Evolutionary conservation across 208 protist genomes (phyloP).

Genomic region (Naegleria fowleri): DNA sequence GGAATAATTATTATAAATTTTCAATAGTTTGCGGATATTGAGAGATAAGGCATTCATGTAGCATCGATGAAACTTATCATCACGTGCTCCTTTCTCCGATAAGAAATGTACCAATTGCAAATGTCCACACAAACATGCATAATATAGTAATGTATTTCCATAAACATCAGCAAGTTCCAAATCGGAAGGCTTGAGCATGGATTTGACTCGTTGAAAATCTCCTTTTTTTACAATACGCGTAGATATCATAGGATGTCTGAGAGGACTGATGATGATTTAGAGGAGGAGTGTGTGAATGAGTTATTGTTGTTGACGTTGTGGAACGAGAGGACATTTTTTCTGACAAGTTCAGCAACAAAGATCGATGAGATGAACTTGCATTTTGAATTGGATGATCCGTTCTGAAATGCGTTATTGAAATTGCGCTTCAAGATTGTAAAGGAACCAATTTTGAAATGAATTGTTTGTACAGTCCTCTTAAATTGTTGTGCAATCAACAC

Average conservation of each 20-base stretch:
- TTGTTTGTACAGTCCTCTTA: no score
- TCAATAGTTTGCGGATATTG: not conserved
- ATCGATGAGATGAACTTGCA: no score
- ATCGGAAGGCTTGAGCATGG: not conserved
- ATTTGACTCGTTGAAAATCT: not conserved
- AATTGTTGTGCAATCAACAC: no score
- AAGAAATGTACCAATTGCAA: not conserved
- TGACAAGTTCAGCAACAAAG: no score
- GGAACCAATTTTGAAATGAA: no score
- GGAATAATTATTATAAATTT: not conserved
- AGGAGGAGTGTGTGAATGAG: no score
- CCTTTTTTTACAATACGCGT: not conserved
- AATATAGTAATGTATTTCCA: not conserved
- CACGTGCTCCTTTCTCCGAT: not conserved
- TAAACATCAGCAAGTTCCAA: not conserved
- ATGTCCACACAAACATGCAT: not conserved
- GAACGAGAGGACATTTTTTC: no score
- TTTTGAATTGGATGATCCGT: no score
- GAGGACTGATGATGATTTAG: no score
- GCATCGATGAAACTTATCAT: not conserved
- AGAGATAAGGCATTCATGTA: not conserved
- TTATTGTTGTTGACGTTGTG: no score
- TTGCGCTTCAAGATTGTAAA: no score
- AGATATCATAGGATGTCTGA: not conserved
- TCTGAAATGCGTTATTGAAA: no score